Evolutionary conservation across 2,329 filamentous ascomycete genomes (phyloP).

Genomic region (Beauveria varroae): DNA sequence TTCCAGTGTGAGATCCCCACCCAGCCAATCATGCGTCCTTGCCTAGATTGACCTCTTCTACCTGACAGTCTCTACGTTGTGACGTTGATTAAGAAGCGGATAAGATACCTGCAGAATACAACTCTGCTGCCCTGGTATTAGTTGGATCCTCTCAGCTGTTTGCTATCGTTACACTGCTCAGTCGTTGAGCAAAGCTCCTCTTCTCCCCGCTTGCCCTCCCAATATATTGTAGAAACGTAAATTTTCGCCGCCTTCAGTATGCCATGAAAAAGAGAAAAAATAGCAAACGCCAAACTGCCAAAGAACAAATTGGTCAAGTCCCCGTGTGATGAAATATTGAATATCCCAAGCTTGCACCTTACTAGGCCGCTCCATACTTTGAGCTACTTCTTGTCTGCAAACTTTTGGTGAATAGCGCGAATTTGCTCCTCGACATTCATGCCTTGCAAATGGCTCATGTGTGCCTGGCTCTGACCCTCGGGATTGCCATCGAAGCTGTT

Average conservation of each 20-base stretch:
- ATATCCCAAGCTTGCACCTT: not conserved
- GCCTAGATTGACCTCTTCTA: too few relatives aligned
- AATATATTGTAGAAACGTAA: not conserved
- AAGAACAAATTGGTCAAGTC: not conserved
- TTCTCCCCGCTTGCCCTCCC: not conserved
- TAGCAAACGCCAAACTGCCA: slow-evolving; percentile 3
- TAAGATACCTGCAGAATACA: not conserved
- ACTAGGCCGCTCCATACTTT: not conserved
- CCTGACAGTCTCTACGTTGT: not conserved
- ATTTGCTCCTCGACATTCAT: slow-evolving; percentile 86
- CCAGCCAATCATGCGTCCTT: not conserved
- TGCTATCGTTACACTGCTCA: slow-evolving; percentile 5
- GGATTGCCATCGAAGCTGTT: slow-evolving; percentile 59
- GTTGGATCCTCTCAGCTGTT: not conserved
- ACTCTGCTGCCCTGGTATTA: not conserved
- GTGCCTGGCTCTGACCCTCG: slow-evolving; percentile 47
- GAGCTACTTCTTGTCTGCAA: slow-evolving; percentile 32
- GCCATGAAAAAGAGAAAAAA: not conserved
- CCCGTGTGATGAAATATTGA: not conserved
- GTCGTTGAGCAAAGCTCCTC: not conserved
- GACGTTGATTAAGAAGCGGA: not conserved
- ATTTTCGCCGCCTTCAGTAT: not conserved
- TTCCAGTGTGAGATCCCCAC: not conserved
- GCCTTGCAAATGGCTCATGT: slow-evolving; percentile 52
- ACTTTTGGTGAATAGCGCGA: slow-evolving; percentile 51